These are phyloP conservation scores for Wickerhamia fluorescens DNA, from an alignment of 805 yeast species.

Conservation along the genomic window DNA sequence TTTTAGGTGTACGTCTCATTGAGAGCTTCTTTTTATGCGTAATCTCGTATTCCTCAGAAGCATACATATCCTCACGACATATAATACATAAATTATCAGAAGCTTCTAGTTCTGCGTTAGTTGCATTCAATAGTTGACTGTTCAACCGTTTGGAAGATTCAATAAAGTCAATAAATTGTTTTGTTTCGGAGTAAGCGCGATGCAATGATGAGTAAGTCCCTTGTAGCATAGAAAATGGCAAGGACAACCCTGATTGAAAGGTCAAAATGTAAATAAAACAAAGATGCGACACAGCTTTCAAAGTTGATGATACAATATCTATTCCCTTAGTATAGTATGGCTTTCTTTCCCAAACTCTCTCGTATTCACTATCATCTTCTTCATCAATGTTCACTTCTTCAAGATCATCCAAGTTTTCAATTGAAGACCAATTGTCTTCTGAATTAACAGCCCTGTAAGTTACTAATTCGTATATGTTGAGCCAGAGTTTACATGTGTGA, in stretches of 20 bases:
- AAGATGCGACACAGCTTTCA: slow-evolving; percentile 23
- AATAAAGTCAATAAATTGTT: slow-evolving; percentile 41
- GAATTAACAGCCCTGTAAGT: slow-evolving; percentile 16
- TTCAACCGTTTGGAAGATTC: slow-evolving; percentile 60
- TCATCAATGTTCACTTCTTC: slow-evolving; percentile 3
- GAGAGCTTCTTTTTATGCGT: slow-evolving; percentile 14
- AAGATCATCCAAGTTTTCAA: slow-evolving; percentile 3
- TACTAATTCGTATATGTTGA: slow-evolving; percentile 52
- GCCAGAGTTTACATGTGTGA: slow-evolving; percentile 36
- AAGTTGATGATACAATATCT: slow-evolving; percentile 44
- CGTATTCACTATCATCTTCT: slow-evolving; percentile 37
- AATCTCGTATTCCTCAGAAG: slow-evolving; percentile 30
- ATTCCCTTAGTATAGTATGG: slow-evolving; percentile 50
- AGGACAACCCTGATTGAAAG: slow-evolving; percentile 21
- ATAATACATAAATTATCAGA: slow-evolving; percentile 71
- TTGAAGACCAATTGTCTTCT: slow-evolving; percentile 2
- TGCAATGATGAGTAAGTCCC: slow-evolving; percentile 36
- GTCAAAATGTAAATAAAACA: slow-evolving; percentile 29
- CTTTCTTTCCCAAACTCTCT: slow-evolving; percentile 69
- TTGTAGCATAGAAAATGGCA: slow-evolving; percentile 38
- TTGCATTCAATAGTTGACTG: slow-evolving; percentile 54
- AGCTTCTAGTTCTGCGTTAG: slow-evolving; percentile 46
- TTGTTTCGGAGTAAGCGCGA: slow-evolving; percentile 25
- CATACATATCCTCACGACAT: slow-evolving; percentile 83
- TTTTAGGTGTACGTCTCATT: slow-evolving; percentile 56